Percentiles rank a stretch among this genome's conserved stretches.
Conservation (phyloP, 495 filamentous ascomycete genomes). For the Corynascus novoguineensis region DNA sequence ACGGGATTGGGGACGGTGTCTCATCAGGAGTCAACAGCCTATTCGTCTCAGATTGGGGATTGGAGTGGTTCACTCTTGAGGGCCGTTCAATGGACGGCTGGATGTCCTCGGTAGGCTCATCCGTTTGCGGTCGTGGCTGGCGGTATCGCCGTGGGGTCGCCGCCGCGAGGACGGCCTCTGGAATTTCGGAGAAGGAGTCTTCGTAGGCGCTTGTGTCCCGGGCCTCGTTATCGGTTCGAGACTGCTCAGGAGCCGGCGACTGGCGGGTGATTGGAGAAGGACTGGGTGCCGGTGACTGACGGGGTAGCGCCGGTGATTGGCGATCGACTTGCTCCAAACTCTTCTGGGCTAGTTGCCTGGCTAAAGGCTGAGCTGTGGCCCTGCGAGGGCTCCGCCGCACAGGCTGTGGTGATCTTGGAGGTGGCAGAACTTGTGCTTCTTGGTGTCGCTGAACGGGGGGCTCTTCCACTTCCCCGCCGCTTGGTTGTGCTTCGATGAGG, state of each 20-base stretch:
- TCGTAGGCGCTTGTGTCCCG: conserved; percentile 37
- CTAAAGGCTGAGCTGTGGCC: conserved; percentile 20
- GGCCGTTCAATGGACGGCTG: conserved; percentile 35
- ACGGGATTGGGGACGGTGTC: conserved; percentile 46
- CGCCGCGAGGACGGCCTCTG: conserved; percentile 41
- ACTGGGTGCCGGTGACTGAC: conserved; percentile 1
- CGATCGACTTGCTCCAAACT: conserved; percentile 13
- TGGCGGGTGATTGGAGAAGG: not conserved
- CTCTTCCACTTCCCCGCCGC: not conserved
- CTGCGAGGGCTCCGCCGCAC: conserved; percentile 22
- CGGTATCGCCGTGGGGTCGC: conserved; percentile 40
- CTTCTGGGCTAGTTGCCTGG: conserved; percentile 23
- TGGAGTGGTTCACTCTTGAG: conserved; percentile 34
- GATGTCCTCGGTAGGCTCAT: conserved; percentile 19
- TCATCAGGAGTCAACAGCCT: conserved; percentile 52
- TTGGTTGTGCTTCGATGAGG: conserved; percentile 6
- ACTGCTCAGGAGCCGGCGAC: not conserved
- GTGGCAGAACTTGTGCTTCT: conserved; percentile 11
- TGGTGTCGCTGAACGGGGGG: not conserved
- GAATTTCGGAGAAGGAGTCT: conserved; percentile 50
- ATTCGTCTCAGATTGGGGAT: conserved; percentile 33
- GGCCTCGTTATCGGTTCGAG: conserved; percentile 10
- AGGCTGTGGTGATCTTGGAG: conserved; percentile 11
- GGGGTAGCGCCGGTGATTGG: conserved; percentile 5
- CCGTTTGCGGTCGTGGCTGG: conserved; percentile 2